A percentile compares a stretch with the other conserved stretches of the same genome.
phyloP scores from a whole-genome alignment of 371 early-diverging fungal species.

The Mucor saturninus region DNA sequence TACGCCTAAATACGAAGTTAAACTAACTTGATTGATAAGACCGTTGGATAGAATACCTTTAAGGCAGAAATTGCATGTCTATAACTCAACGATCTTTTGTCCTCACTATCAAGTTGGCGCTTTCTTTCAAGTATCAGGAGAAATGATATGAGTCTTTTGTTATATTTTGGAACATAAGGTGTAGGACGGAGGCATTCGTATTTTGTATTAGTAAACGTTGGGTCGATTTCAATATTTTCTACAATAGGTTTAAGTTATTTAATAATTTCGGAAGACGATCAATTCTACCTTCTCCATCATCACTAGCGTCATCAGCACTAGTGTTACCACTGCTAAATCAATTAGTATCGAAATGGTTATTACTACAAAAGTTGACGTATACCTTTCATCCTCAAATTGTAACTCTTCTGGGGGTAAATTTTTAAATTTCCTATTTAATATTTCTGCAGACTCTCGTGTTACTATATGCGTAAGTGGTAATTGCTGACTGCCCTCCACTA shows the following conservation, averaged over 20 bases:
- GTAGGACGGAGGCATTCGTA: slow-evolving; percentile 55
- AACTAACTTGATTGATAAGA: background rate
- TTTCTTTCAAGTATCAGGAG: slow-evolving; percentile 45
- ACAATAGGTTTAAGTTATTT: background rate
- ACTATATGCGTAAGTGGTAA: background rate
- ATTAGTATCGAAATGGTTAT: no score
- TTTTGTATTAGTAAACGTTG: slow-evolving; percentile 41
- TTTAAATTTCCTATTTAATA: slow-evolving; percentile 18
- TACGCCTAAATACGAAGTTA: slow-evolving; percentile 38
- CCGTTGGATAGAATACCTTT: slow-evolving; percentile 30
- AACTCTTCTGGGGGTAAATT: slow-evolving; percentile 11
- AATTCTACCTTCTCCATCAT: background rate
- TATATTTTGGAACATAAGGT: slow-evolving; percentile 40
- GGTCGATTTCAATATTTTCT: slow-evolving; percentile 31
- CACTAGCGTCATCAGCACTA: background rate
- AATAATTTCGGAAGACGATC: no score
- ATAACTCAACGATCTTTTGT: slow-evolving; percentile 49
- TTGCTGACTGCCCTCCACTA: slow-evolving; percentile 4
- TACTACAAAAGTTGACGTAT: background rate
- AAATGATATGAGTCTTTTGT: slow-evolving; percentile 41
- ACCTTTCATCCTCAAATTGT: slow-evolving; percentile 7
- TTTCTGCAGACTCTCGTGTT: background rate
- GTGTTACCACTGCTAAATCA: no score
- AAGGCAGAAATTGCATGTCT: slow-evolving; percentile 55
- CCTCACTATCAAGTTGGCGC: slow-evolving; percentile 42